Evolutionary conservation across 371 early-diverging fungal genomes (phyloP), one percentile per base, ranked within the genome.

Genomic region (Racocetra persica): DNA sequence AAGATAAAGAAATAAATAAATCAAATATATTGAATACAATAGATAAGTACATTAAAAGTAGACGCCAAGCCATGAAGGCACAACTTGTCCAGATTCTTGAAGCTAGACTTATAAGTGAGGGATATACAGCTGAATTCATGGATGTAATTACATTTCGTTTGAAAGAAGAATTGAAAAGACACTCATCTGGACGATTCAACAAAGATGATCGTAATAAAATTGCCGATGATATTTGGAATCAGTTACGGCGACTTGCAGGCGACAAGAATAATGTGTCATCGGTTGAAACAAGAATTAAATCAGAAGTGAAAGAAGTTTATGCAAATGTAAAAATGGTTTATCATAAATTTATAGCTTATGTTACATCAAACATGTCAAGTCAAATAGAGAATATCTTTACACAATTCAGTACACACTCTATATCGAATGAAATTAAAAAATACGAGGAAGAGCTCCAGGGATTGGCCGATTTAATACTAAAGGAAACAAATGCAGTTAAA

Each of bases 1-100:
- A 66, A 22, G 11, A 57, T 57, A 63, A 72, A 72, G 66, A 77
- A 32, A 63, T 26, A 7, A 24, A 69, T 77, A 49, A 77, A 54
- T 24, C 32, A 11, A 54, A 67, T 18, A 77, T 69, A 14, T 32
- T 36, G 32, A 10, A 51, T 16, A 77, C 78, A 8, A 77, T 77
- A 45, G 20, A 65, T 6, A 20, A 62, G 14, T 62, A 77, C 8
- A 26, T 65, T 20, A 57, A 49, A 45, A 69, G 26, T 24, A 62
- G 26, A 24, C 78, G 49, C 26, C 20, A 51, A 5, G 18, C 66
- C 28, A n/a, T 36, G 32, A 36, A 24, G 7, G 32, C 51, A 62
- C 32, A 18, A 60, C 78, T 77, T 52, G 49, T 7, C 1, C 78
- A 77, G 38, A 36, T 62, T 20, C 49, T 77, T 8, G 52, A 77